Base-by-base conservation (phyloP, 306 rosid species). In the Spatholobus suberectus region DNA sequence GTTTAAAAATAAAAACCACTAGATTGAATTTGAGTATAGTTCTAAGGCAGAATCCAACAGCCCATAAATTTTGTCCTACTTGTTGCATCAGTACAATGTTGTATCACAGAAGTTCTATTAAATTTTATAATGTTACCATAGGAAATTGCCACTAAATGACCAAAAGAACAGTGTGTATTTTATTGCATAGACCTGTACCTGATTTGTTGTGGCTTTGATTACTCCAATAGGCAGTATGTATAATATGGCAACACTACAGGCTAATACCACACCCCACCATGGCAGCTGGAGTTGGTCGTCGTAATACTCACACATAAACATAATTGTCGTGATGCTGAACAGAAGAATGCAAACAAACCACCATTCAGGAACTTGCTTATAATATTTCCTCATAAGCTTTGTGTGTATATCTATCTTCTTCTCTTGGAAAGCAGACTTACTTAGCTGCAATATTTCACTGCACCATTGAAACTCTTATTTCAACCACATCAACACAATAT, bases 161-260 rank as follows among this genome's bases (percentile, higher is more conserved):
- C 90, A 67, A 76, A 81, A 90, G 34, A 10, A 80, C 88, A 21
- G 88, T 12, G 63, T 62, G 62, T 12, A 41, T 49, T 8, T 41
- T 15, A 21, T 43, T 38, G 73, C 35, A 6, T 18, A 7, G 44
- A 70, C 41, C 41, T 37, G 8, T 37, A 37, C 41, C 41, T 37
- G 41, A 37, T 37, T 37, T 37, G 41, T 37, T 37, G 41, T 37
- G 41, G 41, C 41, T 37, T 37, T 37, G 41, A 37, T 37, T 37
- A 37, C 41, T 37, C 41, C 41, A 37, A 37, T 37, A 37, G 41
- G 41, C 1, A 37, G 41, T 37, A 5, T 37, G 8, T 37, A 37
- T 5, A 47, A 47, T 47, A 47, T 14, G n/a, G 54, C 54, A 47
- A 47, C 7, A 14, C 18, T 20, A 47, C 54, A 47, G 15, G 18